phyloP scores from a whole-genome alignment of 805 yeast species.

The Tetrapisispora fleetii region DNA sequence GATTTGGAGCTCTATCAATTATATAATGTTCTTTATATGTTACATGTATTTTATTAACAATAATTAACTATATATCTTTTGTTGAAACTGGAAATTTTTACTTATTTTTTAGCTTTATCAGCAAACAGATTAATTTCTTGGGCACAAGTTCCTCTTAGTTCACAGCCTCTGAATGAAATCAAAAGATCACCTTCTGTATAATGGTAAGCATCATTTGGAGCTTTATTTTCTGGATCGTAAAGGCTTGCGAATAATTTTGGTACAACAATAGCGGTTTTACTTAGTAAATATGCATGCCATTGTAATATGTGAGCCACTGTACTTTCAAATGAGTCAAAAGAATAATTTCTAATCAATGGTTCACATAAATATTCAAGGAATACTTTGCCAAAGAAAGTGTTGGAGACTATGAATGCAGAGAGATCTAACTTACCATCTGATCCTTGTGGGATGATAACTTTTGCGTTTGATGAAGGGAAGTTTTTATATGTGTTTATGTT shows the following conservation, averaged over 20 bases:
- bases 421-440: constrained; percentile 48
- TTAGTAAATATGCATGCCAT: constrained; percentile 84
- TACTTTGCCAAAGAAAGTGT: constrained; percentile 56
- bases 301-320: constrained; percentile 79
- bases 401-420: constrained; percentile 46
- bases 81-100: no score
- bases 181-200: constrained; percentile 61
- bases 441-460: constrained; percentile 62
- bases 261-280: constrained; percentile 65
- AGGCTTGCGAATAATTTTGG: constrained; percentile 44
- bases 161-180: constrained; percentile 52
- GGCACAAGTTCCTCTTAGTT: constrained; percentile 42
- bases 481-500: constrained; percentile 48
- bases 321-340: constrained; percentile 33
- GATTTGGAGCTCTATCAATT: no score
- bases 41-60: neutral
- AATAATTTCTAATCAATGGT: constrained; percentile 56
- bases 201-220: constrained; percentile 36
- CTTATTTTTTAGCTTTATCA: constrained; percentile 1
- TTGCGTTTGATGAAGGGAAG: constrained; percentile 43
- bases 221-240: constrained; percentile 27
- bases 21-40: neutral
- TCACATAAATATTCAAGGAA: constrained; percentile 76
- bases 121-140: constrained; percentile 26
- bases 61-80: neutral